A percentile compares a stretch with the other conserved stretches of the same genome.
Evolutionary conservation across 2,329 filamentous ascomycete species (phyloP).

Genomic region (Pleoardoris graminearum): DNA sequence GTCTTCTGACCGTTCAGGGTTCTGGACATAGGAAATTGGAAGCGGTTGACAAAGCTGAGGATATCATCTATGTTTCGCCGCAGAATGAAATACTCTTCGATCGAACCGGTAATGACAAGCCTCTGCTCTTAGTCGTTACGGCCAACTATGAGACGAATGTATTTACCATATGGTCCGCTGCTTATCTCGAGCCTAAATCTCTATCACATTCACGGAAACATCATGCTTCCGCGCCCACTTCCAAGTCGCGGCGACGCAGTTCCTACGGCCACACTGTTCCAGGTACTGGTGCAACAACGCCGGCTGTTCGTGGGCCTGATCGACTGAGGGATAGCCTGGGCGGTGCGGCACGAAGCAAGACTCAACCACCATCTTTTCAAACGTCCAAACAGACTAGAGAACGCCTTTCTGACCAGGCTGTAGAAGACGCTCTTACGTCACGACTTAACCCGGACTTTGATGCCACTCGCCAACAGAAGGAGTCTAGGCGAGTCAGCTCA

Average conservation of each 20-base stretch:
- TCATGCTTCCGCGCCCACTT: conserved; percentile 42
- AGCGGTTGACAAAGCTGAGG: conserved; percentile 75
- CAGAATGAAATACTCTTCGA: conserved; percentile 59
- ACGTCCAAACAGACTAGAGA: conserved; percentile 37
- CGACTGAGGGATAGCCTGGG: conserved; percentile 79
- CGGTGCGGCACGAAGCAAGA: conserved; percentile 51
- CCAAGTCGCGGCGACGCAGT: conserved; percentile 64
- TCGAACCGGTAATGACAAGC: conserved; percentile 48
- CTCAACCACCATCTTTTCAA: conserved; percentile 46
- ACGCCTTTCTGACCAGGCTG: conserved; percentile 43
- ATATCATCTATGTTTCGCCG: conserved; percentile 80
- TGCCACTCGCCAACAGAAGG: conserved; percentile 57
- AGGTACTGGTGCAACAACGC: conserved; percentile 74
- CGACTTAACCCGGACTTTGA: conserved; percentile 55
- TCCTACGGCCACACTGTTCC: conserved; percentile 62
- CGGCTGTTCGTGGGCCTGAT: conserved; percentile 63
- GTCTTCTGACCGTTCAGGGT: conserved; percentile 34
- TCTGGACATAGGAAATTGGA: conserved; percentile 48
- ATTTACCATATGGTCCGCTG: conserved; percentile 83
- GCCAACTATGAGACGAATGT: conserved; percentile 74
- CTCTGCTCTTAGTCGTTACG: conserved; percentile 76
- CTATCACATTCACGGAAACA: conserved; percentile 50
- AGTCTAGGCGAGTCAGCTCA: conserved; percentile 85
- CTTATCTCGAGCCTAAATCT: conserved; percentile 71
- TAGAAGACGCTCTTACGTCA: conserved; percentile 54